These are phyloP conservation scores for Trifolium dubium DNA, from an alignment of 306 rosid genomes.

Conservation along the genomic window DNA sequence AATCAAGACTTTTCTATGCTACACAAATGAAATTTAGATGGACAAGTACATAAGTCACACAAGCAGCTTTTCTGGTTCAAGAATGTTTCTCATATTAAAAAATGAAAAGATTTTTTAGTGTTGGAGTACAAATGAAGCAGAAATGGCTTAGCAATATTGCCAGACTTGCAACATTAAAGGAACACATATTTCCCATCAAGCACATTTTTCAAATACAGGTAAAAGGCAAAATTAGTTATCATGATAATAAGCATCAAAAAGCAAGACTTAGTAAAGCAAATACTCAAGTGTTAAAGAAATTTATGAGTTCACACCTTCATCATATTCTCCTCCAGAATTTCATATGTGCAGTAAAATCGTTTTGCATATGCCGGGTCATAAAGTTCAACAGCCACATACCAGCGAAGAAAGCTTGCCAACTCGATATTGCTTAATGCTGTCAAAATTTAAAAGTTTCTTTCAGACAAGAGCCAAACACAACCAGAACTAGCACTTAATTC, in stretches of 20 bases:
- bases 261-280: conserved; percentile 26
- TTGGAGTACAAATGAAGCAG: conserved; percentile 26
- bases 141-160: conserved; percentile 21
- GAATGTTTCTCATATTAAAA: conserved; percentile 3
- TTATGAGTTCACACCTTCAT: conserved; percentile 71
- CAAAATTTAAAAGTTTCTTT: conserved; percentile 45
- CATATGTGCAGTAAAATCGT: conserved; percentile 88
- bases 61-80: conserved; percentile 29
- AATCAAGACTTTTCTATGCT: neutral
- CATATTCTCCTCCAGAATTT: conserved; percentile 95
- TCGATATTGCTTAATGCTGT: conserved; percentile 89
- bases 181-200: neutral
- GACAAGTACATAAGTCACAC: conserved; percentile 11
- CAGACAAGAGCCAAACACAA: conserved; percentile 46
- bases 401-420: conserved; percentile 99
- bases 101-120: conserved; percentile 8
- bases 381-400: conserved; percentile 97
- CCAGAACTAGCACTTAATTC: conserved; percentile 44
- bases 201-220: conserved; percentile 12
- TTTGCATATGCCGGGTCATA: conserved; percentile 94
- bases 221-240: conserved; percentile 24
- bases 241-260: conserved; percentile 19
- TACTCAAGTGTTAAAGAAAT: conserved; percentile 25
- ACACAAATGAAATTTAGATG: conserved; percentile 32
- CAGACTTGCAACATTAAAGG: conserved; percentile 11